phyloP scores from a whole-genome alignment of 2,329 filamentous ascomycete species.

The Sporothrix mexicana region DNA sequence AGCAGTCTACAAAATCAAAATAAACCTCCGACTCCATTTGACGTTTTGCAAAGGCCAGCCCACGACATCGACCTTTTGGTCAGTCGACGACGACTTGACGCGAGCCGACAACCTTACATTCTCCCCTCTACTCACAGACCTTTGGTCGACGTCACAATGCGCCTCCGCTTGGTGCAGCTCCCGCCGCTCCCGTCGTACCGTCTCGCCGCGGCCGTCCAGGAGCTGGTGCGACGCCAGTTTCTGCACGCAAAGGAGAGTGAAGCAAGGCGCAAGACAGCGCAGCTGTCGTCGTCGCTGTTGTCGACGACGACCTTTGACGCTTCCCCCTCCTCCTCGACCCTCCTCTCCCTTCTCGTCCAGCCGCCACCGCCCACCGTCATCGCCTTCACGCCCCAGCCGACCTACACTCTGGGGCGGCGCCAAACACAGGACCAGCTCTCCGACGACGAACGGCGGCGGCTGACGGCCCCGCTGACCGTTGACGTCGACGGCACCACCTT shows the following conservation, averaged over 20 bases:
- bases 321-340: background rate
- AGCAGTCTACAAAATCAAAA: too few relatives aligned
- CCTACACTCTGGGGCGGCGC: constrained; percentile 88
- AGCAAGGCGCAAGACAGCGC: too few relatives aligned
- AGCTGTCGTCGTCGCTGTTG: too few relatives aligned
- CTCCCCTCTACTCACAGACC: background rate
- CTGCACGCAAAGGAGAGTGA: constrained; percentile 61
- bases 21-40: too few relatives aligned
- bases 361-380: constrained; percentile 73
- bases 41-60: too few relatives aligned
- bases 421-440: constrained; percentile 61
- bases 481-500: constrained; percentile 41
- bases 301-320: background rate
- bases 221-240: constrained; percentile 53
- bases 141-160: constrained; percentile 35
- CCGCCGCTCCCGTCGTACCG: constrained; percentile 46
- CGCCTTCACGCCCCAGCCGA: constrained; percentile 80
- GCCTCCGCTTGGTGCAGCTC: constrained; percentile 50
- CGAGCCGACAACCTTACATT: background rate
- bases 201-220: constrained; percentile 48
- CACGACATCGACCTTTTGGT: too few relatives aligned
- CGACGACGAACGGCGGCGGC: constrained; percentile 51
- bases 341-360: constrained; percentile 34
- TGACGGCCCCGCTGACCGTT: constrained; percentile 52
- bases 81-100: background rate